Evolutionary conservation across 331 rosid species (phyloP).

Genomic region (Rhamnella rubrinervis): DNA sequence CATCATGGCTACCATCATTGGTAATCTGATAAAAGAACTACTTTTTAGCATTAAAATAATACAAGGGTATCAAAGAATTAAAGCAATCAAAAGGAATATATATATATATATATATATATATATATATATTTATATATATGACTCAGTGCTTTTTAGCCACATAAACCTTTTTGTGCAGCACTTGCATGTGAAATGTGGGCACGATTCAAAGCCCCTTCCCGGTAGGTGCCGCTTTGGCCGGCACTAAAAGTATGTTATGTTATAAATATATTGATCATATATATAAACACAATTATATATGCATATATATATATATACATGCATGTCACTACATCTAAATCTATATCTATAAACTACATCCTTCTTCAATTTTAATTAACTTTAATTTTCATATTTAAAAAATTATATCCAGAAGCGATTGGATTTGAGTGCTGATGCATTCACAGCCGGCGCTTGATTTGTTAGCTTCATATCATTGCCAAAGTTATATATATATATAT

Average conservation of each 20-base stretch:
- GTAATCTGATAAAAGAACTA: constrained; percentile 40
- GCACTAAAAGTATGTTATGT: too few relatives aligned
- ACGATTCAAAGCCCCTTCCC: neutral
- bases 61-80: constrained; percentile 5
- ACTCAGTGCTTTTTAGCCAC: constrained; percentile 16
- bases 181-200: constrained; percentile 32
- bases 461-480: constrained; percentile 2
- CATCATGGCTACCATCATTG: constrained; percentile 71
- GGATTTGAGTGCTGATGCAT: neutral
- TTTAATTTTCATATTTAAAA: too few relatives aligned
- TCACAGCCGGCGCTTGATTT: neutral
- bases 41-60: constrained; percentile 35
- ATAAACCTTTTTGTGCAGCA: constrained; percentile 25
- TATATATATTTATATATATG: neutral
- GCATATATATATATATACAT: neutral
- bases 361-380: too few relatives aligned
- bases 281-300: too few relatives aligned
- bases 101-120: neutral
- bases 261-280: too few relatives aligned
- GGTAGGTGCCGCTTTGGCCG: neutral
- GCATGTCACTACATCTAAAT: too few relatives aligned
- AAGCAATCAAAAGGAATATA: constrained; percentile 24
- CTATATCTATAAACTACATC: too few relatives aligned
- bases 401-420: neutral
- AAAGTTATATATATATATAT: neutral